These are phyloP conservation scores for Dothidotthia symphoricarpi DNA, from an alignment of 2,329 filamentous ascomycete species.

Conservation along the genomic window DNA sequence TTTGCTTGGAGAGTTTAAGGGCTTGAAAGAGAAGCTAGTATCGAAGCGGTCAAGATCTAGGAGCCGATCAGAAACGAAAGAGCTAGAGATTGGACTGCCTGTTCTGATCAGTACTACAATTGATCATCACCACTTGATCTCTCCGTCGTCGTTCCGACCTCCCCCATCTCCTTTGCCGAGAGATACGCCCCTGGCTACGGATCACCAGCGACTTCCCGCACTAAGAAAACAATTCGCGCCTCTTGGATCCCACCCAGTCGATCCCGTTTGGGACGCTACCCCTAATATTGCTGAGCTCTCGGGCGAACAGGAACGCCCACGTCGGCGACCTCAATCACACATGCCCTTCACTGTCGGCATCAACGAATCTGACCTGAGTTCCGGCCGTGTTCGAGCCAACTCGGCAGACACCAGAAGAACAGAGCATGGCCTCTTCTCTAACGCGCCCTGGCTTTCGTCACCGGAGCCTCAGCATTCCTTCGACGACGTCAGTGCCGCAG, in stretches of 20 bases:
- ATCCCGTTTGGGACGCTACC: slow-evolving; percentile 14
- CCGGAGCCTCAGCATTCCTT: slow-evolving; percentile 19
- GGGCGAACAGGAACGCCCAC: slow-evolving; percentile 5
- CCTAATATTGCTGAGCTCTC: slow-evolving; percentile 15
- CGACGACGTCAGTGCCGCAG: slow-evolving; percentile 7
- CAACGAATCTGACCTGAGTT: slow-evolving; percentile 15
- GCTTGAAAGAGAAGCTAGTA: slow-evolving; percentile 33
- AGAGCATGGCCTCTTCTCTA: slow-evolving; percentile 26
- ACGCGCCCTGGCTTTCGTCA: slow-evolving; percentile 30
- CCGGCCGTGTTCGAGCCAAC: slow-evolving; percentile 28
- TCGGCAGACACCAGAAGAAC: slow-evolving; percentile 30
- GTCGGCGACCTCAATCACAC: slow-evolving; percentile 24
- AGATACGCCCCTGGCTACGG: slow-evolving; percentile 8
- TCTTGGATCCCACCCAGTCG: slow-evolving; percentile 35
- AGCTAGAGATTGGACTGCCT: slow-evolving; percentile 35
- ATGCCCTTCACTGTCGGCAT: slow-evolving; percentile 14
- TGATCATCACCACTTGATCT: slow-evolving; percentile 30
- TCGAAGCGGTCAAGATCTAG: slow-evolving; percentile 26
- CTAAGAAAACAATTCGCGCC: slow-evolving; percentile 29
- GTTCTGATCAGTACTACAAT: slow-evolving; percentile 34
- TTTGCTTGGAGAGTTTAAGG: slow-evolving; percentile 33
- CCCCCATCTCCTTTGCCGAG: slow-evolving; percentile 17
- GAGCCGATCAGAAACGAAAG: slow-evolving; percentile 22
- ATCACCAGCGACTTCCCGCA: slow-evolving; percentile 7
- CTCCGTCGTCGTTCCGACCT: slow-evolving; percentile 34